Percentiles rank a stretch among this genome's conserved stretches.
These are phyloP conservation scores for Trichomonascus vanleenenianus DNA, from an alignment of 805 yeast species.

Conservation along the genomic window DNA sequence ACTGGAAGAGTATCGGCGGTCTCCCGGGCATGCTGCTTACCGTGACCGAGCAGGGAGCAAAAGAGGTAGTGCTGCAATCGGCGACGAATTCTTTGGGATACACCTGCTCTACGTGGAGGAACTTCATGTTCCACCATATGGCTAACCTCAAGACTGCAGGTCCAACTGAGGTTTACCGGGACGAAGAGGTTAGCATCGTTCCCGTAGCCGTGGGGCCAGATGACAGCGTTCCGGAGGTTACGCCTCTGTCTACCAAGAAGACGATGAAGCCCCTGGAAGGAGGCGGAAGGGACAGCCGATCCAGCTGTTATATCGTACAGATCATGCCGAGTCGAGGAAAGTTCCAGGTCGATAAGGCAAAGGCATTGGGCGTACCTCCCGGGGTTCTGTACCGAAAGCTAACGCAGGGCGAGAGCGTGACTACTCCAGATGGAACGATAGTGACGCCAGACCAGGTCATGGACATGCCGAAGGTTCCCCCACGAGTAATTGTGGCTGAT, in stretches of 20 bases:
- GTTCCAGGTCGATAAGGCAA: conserved; percentile 61
- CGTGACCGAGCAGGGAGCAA: conserved; percentile 61
- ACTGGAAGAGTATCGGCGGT: conserved; percentile 84
- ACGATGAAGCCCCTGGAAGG: neutral
- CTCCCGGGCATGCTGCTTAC: conserved; percentile 84
- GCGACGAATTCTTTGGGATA: neutral
- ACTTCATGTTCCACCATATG: conserved; percentile 67
- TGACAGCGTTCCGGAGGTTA: neutral
- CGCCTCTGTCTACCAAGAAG: neutral
- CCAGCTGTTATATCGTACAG: conserved; percentile 63
- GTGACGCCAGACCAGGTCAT: conserved; percentile 67
- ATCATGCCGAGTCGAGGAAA: conserved; percentile 68
- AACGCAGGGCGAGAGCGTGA: conserved; percentile 51
- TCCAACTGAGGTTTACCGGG: conserved; percentile 23
- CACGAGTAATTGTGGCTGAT: conserved; percentile 62
- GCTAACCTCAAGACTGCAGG: conserved; percentile 32
- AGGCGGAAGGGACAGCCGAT: conserved; percentile 26
- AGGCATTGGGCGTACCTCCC: conserved; percentile 56
- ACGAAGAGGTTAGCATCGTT: conserved; percentile 15
- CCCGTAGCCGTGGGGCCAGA: conserved; percentile 3
- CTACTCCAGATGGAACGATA: conserved; percentile 48
- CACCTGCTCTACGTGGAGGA: conserved; percentile 54
- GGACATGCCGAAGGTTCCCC: conserved; percentile 49
- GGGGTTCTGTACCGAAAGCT: conserved; percentile 54
- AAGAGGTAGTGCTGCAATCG: conserved; percentile 6